A percentile compares a stretch with the other conserved stretches of the same genome.
These are phyloP conservation scores for Rhododendron kiyosumense DNA, from an alignment of 148 eudicot genomes.

Conservation along the genomic window DNA sequence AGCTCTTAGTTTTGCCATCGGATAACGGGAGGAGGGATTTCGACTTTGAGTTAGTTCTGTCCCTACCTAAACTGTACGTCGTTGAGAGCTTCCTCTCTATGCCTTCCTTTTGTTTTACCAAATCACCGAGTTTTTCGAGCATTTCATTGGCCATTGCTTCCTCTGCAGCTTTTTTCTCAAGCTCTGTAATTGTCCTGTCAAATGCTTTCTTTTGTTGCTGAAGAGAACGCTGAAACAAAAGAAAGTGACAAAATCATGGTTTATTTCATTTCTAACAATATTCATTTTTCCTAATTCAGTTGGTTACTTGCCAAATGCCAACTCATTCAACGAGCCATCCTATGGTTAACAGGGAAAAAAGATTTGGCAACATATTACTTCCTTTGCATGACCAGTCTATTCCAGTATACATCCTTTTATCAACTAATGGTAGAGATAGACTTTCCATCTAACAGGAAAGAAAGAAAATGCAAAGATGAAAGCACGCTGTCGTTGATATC, in stretches of 20 bases:
- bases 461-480: neutral
- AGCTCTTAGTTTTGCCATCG: slow-evolving; percentile 46
- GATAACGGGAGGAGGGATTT: slow-evolving; percentile 66
- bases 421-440: too few species aligned
- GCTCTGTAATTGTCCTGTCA: slow-evolving; percentile 63
- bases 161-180: slow-evolving; percentile 53
- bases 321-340: neutral
- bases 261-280: neutral
- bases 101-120: slow-evolving; percentile 60
- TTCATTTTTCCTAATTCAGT: neutral
- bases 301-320: neutral
- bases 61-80: slow-evolving; percentile 81
- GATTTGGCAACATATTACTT: neutral
- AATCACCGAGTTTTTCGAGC: slow-evolving; percentile 47
- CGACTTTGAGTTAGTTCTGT: slow-evolving; percentile 25
- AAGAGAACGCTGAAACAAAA: slow-evolving; percentile 59
- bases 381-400: neutral
- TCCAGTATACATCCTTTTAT: neutral
- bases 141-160: slow-evolving; percentile 45
- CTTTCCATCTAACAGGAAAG: neutral
- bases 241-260: neutral
- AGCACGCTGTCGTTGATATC: neutral
- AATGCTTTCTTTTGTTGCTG: slow-evolving; percentile 68
- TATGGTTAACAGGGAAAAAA: neutral
- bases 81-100: slow-evolving; percentile 78